These are phyloP conservation scores for Xylaria sp. DNA, from an alignment of 2,329 filamentous ascomycete species.

Conservation along the genomic window DNA sequence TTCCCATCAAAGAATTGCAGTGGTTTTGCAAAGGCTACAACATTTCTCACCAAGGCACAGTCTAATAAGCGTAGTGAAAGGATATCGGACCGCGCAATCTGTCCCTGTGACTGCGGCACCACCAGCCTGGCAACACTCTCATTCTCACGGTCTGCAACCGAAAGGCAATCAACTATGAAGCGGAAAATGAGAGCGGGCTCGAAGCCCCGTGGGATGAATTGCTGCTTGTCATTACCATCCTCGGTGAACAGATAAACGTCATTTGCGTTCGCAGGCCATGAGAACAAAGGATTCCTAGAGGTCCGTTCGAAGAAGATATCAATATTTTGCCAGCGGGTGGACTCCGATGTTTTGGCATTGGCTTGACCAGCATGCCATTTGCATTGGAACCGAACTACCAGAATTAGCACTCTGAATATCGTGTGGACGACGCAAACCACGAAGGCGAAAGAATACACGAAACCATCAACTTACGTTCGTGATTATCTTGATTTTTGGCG, in stretches of 20 bases:
- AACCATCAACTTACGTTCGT: slow-evolving; percentile 12
- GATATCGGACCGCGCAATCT: slow-evolving; percentile 18
- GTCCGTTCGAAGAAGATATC: slow-evolving; percentile 6
- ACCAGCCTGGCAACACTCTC: slow-evolving; percentile 9
- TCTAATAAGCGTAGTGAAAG: slow-evolving; percentile 14
- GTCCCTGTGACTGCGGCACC: slow-evolving; percentile 5
- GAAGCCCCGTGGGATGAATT: slow-evolving; percentile 12
- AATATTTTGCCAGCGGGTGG: slow-evolving; percentile 11
- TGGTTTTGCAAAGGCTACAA: slow-evolving; percentile 17
- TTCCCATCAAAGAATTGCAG: slow-evolving; percentile 18
- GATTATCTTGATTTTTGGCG: slow-evolving; percentile 11
- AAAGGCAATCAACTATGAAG: slow-evolving; percentile 18
- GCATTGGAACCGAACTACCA: slow-evolving; percentile 16
- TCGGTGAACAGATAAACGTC: slow-evolving; percentile 10
- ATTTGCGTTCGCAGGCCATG: slow-evolving; percentile 12
- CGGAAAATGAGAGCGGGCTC: slow-evolving; percentile 14
- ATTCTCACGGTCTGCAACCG: not conserved
- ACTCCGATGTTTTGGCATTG: slow-evolving; percentile 11
- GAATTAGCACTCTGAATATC: not conserved
- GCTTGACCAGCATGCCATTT: slow-evolving; percentile 9
- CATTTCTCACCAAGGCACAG: slow-evolving; percentile 1
- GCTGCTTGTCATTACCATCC: slow-evolving; percentile 1
- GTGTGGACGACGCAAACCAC: not conserved
- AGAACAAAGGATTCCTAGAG: not conserved
- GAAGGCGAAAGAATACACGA: not conserved